phyloP scores from a whole-genome alignment of 1,284 basidiomycete species.

The Boletellus deceptivus region DNA sequence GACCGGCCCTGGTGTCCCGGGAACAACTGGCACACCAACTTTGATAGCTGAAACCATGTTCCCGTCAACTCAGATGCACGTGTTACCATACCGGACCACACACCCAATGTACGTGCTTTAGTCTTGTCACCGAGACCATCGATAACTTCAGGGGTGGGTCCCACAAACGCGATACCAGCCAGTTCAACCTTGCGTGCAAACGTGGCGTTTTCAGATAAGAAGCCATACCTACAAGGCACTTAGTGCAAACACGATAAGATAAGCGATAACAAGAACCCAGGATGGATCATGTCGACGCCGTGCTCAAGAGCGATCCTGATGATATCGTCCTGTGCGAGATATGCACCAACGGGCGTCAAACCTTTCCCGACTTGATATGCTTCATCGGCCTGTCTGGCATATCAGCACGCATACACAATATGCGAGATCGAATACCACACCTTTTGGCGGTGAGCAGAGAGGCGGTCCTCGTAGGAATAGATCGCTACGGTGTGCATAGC shows the following conservation, averaged over 20 bases:
- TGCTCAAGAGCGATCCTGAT: slow-evolving; percentile 94
- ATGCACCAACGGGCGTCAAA: slow-evolving; percentile 92
- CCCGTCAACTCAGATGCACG: slow-evolving; percentile 7
- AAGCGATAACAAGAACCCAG: slow-evolving; percentile 59
- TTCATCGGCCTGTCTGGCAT: slow-evolving; percentile 89
- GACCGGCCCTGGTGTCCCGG: slow-evolving; percentile 95
- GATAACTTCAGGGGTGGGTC: slow-evolving; percentile 94
- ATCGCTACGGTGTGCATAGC: slow-evolving; percentile 99
- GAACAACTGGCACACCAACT: slow-evolving; percentile 92
- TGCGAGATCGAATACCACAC: slow-evolving; percentile 43
- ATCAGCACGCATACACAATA: slow-evolving; percentile 9
- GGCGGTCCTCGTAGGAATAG: slow-evolving; percentile 95
- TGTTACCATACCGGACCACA: slow-evolving; percentile 10
- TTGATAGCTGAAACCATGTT: slow-evolving; percentile 60
- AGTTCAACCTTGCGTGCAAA: slow-evolving; percentile 97
- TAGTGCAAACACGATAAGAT: slow-evolving; percentile 1
- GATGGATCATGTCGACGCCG: slow-evolving; percentile 99
- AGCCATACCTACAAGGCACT: slow-evolving; percentile 74
- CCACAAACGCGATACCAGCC: slow-evolving; percentile 96
- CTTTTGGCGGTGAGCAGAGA: slow-evolving; percentile 98
- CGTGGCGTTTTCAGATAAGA: slow-evolving; percentile 94
- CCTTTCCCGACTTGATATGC: slow-evolving; percentile 98
- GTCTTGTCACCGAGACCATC: slow-evolving; percentile 99
- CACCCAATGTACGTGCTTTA: slow-evolving; percentile 88
- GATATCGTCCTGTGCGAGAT: slow-evolving; percentile 97